These are phyloP conservation scores for Globisporangium cylindrosporum DNA, from an alignment of 352 stramenopile species.

Conservation along the genomic window DNA sequence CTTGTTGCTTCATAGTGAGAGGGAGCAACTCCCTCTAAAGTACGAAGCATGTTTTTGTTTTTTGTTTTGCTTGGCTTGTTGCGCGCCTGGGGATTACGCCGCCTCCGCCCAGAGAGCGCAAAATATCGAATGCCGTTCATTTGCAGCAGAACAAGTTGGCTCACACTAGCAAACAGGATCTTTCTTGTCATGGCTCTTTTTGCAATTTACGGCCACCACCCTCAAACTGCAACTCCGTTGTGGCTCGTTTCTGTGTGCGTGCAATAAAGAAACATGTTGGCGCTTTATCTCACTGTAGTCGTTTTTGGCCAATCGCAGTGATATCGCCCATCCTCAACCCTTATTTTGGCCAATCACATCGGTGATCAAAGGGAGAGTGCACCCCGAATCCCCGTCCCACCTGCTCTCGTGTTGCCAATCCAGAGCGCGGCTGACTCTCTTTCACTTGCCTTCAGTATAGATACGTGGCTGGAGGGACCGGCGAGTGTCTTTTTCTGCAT, in stretches of 20 bases:
- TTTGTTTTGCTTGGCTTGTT: neutral
- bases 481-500: neutral
- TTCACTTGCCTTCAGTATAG: constrained; percentile 1
- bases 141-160: neutral
- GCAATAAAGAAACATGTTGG: neutral
- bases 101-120: neutral
- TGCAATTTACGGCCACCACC: neutral
- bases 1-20: neutral
- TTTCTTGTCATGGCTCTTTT: neutral
- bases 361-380: constrained; percentile 5
- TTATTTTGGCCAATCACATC: constrained; percentile 8
- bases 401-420: neutral
- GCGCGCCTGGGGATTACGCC: neutral
- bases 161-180: neutral
- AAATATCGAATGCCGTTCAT: neutral
- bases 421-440: constrained; percentile 1
- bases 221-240: neutral
- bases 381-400: neutral
- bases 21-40: neutral
- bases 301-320: neutral
- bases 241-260: constrained; percentile 1
- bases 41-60: neutral
- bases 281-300: neutral
- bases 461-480: neutral
- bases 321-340: neutral